A percentile compares a stretch with the other conserved stretches of the same genome.
Conservation (phyloP, 2,329 filamentous ascomycete species). For the Fusarium neocosmosporiellum region DNA sequence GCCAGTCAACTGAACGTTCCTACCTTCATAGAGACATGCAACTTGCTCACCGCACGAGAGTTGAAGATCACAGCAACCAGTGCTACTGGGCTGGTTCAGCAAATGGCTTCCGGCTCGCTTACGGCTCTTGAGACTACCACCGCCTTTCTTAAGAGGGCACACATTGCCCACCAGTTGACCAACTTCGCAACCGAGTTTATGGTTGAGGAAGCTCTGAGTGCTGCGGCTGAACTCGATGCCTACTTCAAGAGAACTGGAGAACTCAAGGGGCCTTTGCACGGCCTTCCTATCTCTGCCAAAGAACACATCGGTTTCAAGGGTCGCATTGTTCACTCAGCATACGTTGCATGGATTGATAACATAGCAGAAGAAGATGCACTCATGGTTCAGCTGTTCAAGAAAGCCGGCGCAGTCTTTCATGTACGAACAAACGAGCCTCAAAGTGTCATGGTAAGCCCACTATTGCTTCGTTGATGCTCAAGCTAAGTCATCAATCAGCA, state of each 20-base stretch:
- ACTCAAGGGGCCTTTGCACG: constrained; percentile 23
- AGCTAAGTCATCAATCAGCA: constrained; percentile 31
- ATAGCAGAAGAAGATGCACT: constrained; percentile 22
- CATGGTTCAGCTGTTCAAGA: constrained; percentile 66
- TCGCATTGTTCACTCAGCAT: constrained; percentile 17
- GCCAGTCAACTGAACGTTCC: neutral
- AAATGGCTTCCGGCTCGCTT: constrained; percentile 2
- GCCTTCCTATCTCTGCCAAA: constrained; percentile 32
- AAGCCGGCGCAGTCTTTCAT: constrained; percentile 73
- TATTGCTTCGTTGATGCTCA: neutral
- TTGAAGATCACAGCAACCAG: constrained; percentile 4
- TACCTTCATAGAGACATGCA: neutral
- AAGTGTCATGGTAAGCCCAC: constrained; percentile 26
- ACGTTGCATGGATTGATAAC: constrained; percentile 18
- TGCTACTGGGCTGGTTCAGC: neutral
- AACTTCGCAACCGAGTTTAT: constrained; percentile 37
- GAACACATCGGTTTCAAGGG: constrained; percentile 34
- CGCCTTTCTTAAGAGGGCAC: constrained; percentile 33
- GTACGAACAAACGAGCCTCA: constrained; percentile 76
- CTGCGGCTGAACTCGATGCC: constrained; percentile 17
- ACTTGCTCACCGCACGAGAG: neutral
- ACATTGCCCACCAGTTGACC: constrained; percentile 32
- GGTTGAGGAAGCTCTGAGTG: constrained; percentile 24
- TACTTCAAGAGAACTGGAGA: constrained; percentile 11
- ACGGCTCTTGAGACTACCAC: constrained; percentile 8